Evolutionary conservation across 139 green algal species (phyloP), one percentile per base, ranked within the genome.

Genomic region (Diplosphaera chodatii): DNA sequence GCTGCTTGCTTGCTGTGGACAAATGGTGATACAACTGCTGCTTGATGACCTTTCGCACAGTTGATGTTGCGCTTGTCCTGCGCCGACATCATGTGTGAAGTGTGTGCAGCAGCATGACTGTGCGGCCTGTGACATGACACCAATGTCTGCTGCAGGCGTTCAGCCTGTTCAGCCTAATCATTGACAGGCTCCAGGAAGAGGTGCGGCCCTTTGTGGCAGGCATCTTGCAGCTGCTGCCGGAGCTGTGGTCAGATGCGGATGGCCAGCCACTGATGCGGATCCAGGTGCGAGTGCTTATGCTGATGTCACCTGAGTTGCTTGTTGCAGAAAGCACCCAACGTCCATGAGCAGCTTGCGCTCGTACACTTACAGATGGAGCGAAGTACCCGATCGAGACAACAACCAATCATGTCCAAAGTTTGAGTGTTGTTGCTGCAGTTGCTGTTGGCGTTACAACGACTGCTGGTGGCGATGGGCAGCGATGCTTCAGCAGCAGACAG

Each of bases 221-320:
- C 70, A 77, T 96, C 33, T 76, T 91, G 63, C 66, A 64, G 4
- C 73, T 90, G 71, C 76, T 96, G 75, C 90, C 90, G n/a, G 55
- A 62, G 1, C 67, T 96, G 15, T 96, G 89, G 89, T 55, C 86
- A 37, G 55, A 70, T 30, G 80, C 80, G 20, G 80, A 85, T 64
- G 89, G 82, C 32, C 86, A 94, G 78, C 86, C 77, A 75, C 78
- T 96, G 29, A 83, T 96, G 64, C 80, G 89, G 8, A 94, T 96
- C 34, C 88, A 93, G 86, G 88, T 85, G 65, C 1, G 75, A 0
- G 55, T 15, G 8, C 37, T 48, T 13, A n/a, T n/a, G n/a, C n/a
- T n/a, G n/a, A n/a, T n/a, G n/a, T n/a, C n/a, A n/a, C n/a, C n/a
- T n/a, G n/a, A n/a, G n/a, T n/a, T n/a, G n/a, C n/a, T n/a, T n/a